Percentiles rank a stretch among this genome's conserved stretches.
Conservation (phyloP, 2,329 filamentous ascomycete species). For the Ascochyta rabiei region DNA sequence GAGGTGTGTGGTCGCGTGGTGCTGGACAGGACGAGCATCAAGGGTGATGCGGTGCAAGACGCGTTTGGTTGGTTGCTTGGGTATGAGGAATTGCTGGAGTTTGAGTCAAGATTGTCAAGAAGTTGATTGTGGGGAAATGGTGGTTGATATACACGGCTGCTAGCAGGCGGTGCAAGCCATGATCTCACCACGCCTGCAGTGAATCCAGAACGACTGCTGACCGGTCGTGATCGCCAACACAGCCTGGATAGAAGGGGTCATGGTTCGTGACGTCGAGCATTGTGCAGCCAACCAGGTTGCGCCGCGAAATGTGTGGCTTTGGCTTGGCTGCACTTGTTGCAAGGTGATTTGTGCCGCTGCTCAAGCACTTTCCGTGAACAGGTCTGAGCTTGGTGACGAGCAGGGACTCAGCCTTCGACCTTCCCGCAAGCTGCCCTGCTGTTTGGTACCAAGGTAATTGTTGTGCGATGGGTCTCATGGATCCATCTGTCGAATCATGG, state of each 20-base stretch:
- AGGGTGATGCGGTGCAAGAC: background rate
- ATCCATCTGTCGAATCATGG: background rate
- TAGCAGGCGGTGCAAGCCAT: slow-evolving; percentile 3
- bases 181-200: slow-evolving; percentile 5
- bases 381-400: slow-evolving; percentile 4
- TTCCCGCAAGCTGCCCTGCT: background rate
- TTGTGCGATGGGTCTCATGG: background rate
- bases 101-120: background rate
- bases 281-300: slow-evolving; percentile 16
- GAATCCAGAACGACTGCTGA: slow-evolving; percentile 17
- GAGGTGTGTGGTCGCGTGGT: too few relatives aligned
- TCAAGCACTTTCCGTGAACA: slow-evolving; percentile 8
- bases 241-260: slow-evolving; percentile 21
- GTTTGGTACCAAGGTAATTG: background rate
- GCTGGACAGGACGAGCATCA: too few relatives aligned
- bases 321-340: slow-evolving; percentile 23
- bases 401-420: slow-evolving; percentile 1
- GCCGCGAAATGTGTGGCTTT: slow-evolving; percentile 21
- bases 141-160: background rate
- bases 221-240: slow-evolving; percentile 20
- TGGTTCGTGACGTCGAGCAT: slow-evolving; percentile 17
- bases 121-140: background rate
- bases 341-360: slow-evolving; percentile 3
- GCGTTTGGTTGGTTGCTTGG: background rate
- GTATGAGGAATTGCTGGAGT: background rate